These are phyloP conservation scores for Astrothelium subdiscretum DNA, from an alignment of 495 filamentous ascomycete genomes.

Conservation along the genomic window DNA sequence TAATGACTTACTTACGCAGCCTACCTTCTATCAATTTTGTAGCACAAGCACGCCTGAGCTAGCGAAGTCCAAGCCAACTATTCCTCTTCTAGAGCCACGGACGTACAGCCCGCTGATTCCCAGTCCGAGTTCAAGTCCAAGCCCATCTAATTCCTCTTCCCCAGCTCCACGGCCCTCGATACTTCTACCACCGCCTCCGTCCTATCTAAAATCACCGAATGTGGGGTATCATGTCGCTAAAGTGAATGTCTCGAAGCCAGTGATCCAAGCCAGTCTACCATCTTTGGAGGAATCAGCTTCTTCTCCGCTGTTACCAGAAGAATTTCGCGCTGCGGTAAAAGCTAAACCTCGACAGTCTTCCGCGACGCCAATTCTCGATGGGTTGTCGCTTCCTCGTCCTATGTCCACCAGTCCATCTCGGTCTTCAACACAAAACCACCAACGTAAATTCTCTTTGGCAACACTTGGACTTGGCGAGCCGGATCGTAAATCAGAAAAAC, in stretches of 20 bases:
- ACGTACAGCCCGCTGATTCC: constrained; percentile 11
- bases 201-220: neutral
- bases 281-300: constrained; percentile 3
- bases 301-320: constrained; percentile 16
- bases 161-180: constrained; percentile 7
- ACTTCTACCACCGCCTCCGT: constrained; percentile 8
- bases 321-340: constrained; percentile 9
- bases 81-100: neutral
- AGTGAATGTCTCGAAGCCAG: constrained; percentile 9
- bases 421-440: neutral
- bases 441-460: neutral
- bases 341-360: constrained; percentile 7
- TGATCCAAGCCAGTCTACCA: constrained; percentile 5
- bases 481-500: neutral
- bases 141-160: constrained; percentile 3
- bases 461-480: neutral
- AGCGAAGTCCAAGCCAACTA: neutral
- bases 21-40: constrained; percentile 8
- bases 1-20: neutral
- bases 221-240: constrained; percentile 1
- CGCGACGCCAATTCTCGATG: neutral
- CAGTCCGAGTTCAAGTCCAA: constrained; percentile 12
- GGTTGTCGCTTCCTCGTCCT: neutral
- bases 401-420: neutral
- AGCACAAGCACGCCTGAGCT: constrained; percentile 16